Base-by-base conservation (phyloP, 192 early-diverging fungal species). In the Neocallimastix lanati region DNA sequence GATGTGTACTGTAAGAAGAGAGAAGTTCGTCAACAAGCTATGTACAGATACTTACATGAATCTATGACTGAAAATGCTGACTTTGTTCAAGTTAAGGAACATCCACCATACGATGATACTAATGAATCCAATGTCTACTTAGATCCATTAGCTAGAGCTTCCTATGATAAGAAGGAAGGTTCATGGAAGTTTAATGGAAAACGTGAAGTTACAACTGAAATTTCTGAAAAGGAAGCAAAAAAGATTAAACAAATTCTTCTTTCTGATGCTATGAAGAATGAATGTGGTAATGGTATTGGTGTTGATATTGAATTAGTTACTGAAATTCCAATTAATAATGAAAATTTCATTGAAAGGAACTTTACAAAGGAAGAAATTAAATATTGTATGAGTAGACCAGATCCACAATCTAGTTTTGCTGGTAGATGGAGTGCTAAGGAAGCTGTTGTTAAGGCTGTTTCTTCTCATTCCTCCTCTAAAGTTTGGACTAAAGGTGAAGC, bases 381-480 rank as follows among this genome's bases (percentile, higher is more conserved):
- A 9, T 96, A 98, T 86, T 98, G 96, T 85, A 76, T 83, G 40
- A 78, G 81, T 30, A 86, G 88, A 2, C 88, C 94, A 16, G 90
- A 92, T 82, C 90, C 93, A 21, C 90, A 91, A 80, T 87, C 94
- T 0, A 94, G 93, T 84, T 95, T 93, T 85, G 92, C 96, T 35
- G 96, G 96, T 78, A 90, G 93, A 30, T 98, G 96, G 96, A 93
- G 93, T 12, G 96, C 96, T 78, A 98, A 98, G 89, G 96, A 98
- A 82, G 94, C 96, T 1, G 94, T 95, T 21, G 87, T 98, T 82
- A 98, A 98, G 90, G 95, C 96, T 25, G 91, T 98, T 29, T 92
- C 91, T 58, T 87, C 88, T 28, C 76, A 37, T n/a, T 14, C 83
- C 13, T 58, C 77, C 18, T 29, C 76, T 14, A 40, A 77, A 76